Percentiles rank a stretch among this genome's conserved stretches.
Evolutionary conservation across 805 yeast species (phyloP).

Genomic region (Candida pseudofarinosa): DNA sequence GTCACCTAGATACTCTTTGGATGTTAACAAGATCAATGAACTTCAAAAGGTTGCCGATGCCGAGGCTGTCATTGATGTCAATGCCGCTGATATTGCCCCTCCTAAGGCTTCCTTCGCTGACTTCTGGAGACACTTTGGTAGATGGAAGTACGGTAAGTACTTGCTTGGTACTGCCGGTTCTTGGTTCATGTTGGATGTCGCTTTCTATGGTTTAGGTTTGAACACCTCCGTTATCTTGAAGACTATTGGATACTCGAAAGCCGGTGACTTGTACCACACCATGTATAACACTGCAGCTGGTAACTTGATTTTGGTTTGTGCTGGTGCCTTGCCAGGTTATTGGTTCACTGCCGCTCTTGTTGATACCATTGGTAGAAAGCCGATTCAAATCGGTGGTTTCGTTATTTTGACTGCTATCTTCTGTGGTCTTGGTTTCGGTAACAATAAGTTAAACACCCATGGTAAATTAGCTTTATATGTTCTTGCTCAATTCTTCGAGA

Average conservation of each 20-base stretch:
- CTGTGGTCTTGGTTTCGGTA: conserved; percentile 81
- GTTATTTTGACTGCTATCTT: conserved; percentile 64
- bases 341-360: conserved; percentile 80
- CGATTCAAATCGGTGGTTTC: conserved; percentile 77
- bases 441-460: conserved; percentile 60
- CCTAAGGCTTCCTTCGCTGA: conserved; percentile 81
- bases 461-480: conserved; percentile 77
- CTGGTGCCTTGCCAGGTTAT: conserved; percentile 94
- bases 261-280: conserved; percentile 62
- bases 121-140: conserved; percentile 66
- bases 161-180: conserved; percentile 86
- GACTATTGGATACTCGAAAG: conserved; percentile 80
- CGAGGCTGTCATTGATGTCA: conserved; percentile 38
- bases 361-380: conserved; percentile 81
- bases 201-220: conserved; percentile 83
- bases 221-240: conserved; percentile 76
- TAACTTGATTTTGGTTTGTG: conserved; percentile 87
- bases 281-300: conserved; percentile 83
- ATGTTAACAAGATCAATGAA: conserved; percentile 59
- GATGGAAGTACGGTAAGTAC: conserved; percentile 86
- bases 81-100: conserved; percentile 43
- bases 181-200: conserved; percentile 89
- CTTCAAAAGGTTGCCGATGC: conserved; percentile 51
- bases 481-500: conserved; percentile 80
- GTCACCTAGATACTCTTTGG: conserved; percentile 88